Evolutionary conservation across 2,329 filamentous ascomycete species (phyloP).

Genomic region (Fusarium coffeatum): DNA sequence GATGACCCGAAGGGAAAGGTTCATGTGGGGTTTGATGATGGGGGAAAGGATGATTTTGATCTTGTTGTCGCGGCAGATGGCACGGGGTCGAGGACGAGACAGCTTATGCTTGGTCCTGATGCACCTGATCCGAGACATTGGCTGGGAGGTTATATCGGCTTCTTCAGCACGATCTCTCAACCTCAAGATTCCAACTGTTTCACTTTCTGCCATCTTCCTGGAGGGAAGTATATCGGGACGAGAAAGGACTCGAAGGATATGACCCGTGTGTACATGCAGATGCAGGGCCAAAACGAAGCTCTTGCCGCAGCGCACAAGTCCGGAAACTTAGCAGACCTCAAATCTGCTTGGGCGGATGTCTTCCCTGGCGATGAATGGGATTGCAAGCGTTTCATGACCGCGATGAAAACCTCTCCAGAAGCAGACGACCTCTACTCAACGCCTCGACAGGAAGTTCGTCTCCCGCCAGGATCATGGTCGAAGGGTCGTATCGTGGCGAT

Average conservation of each 20-base stretch:
- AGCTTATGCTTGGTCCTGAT: constrained; percentile 26
- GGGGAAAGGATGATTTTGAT: constrained; percentile 3
- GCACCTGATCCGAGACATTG: constrained; percentile 23
- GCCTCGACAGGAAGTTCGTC: constrained; percentile 8
- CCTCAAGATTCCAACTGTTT: constrained; percentile 1
- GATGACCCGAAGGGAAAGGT: constrained; percentile 8
- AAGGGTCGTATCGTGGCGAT: constrained; percentile 13
- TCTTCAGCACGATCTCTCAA: constrained; percentile 1
- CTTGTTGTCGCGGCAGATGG: constrained; percentile 25
- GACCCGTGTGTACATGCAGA: constrained; percentile 14
- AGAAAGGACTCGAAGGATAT: not conserved
- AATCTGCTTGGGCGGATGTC: not conserved
- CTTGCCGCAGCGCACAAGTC: constrained; percentile 13
- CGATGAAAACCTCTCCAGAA: not conserved
- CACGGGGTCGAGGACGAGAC: constrained; percentile 12
- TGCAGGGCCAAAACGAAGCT: not conserved
- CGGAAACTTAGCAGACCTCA: constrained; percentile 8
- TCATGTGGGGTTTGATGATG: constrained; percentile 8
- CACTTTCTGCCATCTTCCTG: constrained; percentile 8
- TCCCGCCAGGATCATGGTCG: constrained; percentile 8
- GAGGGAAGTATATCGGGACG: not conserved
- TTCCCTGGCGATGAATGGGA: constrained; percentile 3
- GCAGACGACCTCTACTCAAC: constrained; percentile 19
- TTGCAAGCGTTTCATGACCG: constrained; percentile 7
- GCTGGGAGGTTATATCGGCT: constrained; percentile 33